Conservation (phyloP, 176 grass and related monocot genomes). For the Eremochloa ophiuroides region DNA sequence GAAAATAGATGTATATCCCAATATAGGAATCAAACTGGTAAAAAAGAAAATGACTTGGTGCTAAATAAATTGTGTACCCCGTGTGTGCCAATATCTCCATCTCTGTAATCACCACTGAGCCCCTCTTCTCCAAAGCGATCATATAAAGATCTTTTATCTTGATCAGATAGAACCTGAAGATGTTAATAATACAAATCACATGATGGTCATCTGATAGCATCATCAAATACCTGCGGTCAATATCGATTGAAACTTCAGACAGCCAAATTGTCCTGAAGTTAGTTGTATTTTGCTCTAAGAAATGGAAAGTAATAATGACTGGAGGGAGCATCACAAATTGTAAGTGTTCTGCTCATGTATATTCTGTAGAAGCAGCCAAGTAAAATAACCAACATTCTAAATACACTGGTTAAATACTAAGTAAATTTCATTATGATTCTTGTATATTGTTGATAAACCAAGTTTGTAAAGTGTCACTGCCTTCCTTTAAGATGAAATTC, state of each 20-base stretch:
- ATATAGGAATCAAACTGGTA: not conserved
- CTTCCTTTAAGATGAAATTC: not conserved
- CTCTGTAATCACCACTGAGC: constrained; percentile 34
- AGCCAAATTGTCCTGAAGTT: not conserved
- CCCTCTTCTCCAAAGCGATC: constrained; percentile 74
- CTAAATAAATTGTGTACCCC: constrained; percentile 44
- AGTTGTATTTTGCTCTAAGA: not conserved
- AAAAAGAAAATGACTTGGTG: not conserved
- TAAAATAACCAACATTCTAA: not conserved
- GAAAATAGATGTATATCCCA: not conserved
- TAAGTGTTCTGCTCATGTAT: not conserved
- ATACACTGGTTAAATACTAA: constrained; percentile 10
- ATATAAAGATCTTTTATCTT: constrained; percentile 86
- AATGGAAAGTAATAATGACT: not conserved
- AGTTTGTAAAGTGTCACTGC: not conserved
- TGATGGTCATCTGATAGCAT: constrained; percentile 10
- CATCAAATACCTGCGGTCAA: not conserved
- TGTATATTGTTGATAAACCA: not conserved
- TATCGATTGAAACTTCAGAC: not conserved
- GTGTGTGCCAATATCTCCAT: constrained; percentile 39
- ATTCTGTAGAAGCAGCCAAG: not conserved
- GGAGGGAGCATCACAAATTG: not conserved
- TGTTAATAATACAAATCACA: constrained; percentile 13
- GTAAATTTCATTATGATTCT: not conserved
- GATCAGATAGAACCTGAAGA: constrained; percentile 75